Base-by-base conservation (phyloP, 2,329 filamentous ascomycete species). In the Calonectria honghensis region DNA sequence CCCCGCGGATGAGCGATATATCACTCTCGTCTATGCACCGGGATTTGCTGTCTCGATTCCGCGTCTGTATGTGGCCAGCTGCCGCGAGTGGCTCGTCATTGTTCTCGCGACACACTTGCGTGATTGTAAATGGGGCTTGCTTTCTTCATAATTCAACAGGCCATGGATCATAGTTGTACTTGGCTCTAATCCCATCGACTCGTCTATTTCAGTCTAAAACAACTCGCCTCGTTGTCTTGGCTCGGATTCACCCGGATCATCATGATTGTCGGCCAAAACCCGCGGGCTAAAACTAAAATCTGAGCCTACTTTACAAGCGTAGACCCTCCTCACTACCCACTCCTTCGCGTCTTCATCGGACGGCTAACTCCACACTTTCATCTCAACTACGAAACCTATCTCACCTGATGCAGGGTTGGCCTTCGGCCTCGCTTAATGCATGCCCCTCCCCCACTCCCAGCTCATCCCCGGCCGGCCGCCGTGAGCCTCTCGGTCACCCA, bases 1-100 rank as follows among this genome's bases (percentile, higher is more conserved):
- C 50, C 48, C 39, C 45, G 66, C 59, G 27, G 66, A 27, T 73
- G 71, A 73, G 71, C 52, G 71, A 73, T 65, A 73, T 69, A 68
- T 52, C 54, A 24, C 41, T 32, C 51, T 24, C 45, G 48, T 31
- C 41, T 67, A 63, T 54, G 45, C 20, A 51, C 65, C 35, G 35
- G 52, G 32, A 61, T 61, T 61, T n/a, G 32, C 24, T 51, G 35
- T 11, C 48, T 27, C 20, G 50, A 37, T 41, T 41, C 11, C n/a
- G 16, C 48, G 16, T 45, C 29, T 31, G 45, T 13, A 37, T 45
- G 35, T 52, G 27, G 20, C 69, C 48, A 50, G 48, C 61, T 45
- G n/a, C 24, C 32, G 29, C 29, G 37, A 29, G 51, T 31, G 51
- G 51, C 9, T 27, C 45, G 51, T 32, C 27, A 54, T 54, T 32